These are phyloP conservation scores for Vitis amurensis DNA, from an alignment of 164 flowering plant species.

Conservation along the genomic window DNA sequence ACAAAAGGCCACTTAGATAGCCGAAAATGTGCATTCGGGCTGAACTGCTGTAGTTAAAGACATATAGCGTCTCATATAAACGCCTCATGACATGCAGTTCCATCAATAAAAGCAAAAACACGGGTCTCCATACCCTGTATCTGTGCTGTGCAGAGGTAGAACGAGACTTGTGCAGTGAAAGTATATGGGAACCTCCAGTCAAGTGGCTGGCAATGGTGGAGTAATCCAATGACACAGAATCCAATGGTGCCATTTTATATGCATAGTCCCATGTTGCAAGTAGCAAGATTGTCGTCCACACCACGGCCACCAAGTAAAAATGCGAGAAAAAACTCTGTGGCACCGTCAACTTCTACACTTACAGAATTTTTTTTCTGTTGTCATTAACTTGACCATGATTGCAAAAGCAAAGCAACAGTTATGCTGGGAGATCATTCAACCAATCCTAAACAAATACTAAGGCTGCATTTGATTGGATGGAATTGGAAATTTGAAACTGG, in stretches of 20 bases:
- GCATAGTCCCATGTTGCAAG: constrained; percentile 70
- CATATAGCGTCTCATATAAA: constrained; percentile 69
- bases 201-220: constrained; percentile 58
- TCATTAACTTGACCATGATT: too few species aligned
- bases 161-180: constrained; percentile 42
- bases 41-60: constrained; percentile 74
- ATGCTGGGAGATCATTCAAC: too few species aligned
- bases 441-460: too few species aligned
- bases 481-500: too few species aligned
- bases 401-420: too few species aligned
- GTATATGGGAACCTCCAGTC: constrained; percentile 62
- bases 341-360: constrained; percentile 67
- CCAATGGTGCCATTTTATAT: constrained; percentile 35
- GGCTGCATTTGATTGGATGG: too few species aligned
- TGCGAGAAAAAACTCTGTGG: constrained; percentile 86
- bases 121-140: constrained; percentile 54
- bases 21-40: constrained; percentile 90
- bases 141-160: constrained; percentile 28
- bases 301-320: constrained; percentile 65
- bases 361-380: not conserved
- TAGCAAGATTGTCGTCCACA: constrained; percentile 77
- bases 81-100: constrained; percentile 88
- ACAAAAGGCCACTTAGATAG: constrained; percentile 83
- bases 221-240: constrained; percentile 37
- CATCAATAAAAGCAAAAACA: constrained; percentile 80